Evolutionary conservation across 2,329 filamentous ascomycete genomes (phyloP).

Genomic region (Fonsecaea erecta): DNA sequence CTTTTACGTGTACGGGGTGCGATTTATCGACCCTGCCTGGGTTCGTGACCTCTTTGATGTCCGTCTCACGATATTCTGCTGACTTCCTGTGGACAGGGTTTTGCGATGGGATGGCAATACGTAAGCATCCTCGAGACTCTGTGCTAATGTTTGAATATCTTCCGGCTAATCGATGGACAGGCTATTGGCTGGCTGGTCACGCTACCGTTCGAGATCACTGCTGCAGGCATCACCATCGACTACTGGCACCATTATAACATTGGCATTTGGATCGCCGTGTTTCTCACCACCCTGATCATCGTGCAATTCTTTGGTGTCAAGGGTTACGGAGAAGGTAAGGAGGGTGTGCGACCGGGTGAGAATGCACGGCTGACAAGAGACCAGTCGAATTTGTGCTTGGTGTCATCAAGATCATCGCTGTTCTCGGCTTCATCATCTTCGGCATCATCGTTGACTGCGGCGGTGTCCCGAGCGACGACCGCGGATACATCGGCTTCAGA

Average conservation of each 20-base stretch:
- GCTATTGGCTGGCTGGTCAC: conserved; percentile 85
- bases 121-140: background rate
- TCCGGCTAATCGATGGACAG: background rate
- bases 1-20: conserved; percentile 87
- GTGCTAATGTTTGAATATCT: background rate
- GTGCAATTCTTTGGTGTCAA: conserved; percentile 91
- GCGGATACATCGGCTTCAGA: conserved; percentile 77
- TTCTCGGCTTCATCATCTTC: conserved; percentile 87
- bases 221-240: conserved; percentile 62
- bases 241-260: conserved; percentile 47
- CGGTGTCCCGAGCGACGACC: conserved; percentile 64
- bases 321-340: conserved; percentile 72
- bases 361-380: background rate
- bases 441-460: conserved; percentile 85
- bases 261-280: conserved; percentile 80
- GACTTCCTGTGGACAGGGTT: conserved; percentile 53
- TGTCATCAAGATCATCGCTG: conserved; percentile 81
- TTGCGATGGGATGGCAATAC: conserved; percentile 96
- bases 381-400: conserved; percentile 81
- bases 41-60: conserved; percentile 42
- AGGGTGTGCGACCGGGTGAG: background rate
- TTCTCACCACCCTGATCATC: conserved; percentile 72
- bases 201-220: conserved; percentile 82
- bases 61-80: background rate
- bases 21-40: conserved; percentile 94